Evolutionary conservation across 75 land plant species (phyloP), one percentile per base, ranked within the genome.

Genomic region (Cunninghamia lanceolata): DNA sequence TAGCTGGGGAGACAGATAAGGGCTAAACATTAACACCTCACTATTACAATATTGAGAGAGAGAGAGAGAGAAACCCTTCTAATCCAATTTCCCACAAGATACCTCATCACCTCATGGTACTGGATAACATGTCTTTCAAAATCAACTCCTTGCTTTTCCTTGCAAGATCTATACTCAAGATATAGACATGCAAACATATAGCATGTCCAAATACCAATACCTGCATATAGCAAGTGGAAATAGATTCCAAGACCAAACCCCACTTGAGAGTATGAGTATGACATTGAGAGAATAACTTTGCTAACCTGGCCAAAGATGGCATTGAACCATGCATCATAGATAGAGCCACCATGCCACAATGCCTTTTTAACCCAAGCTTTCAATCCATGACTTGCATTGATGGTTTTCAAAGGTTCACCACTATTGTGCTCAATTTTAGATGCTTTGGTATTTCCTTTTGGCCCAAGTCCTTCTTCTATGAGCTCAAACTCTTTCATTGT

Each of bases 71-170:
- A 17, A 30, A 71, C 54, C 14, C 25, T 85, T 50, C 19, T 54
- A 1, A 83, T 80, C 90, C 90, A 89, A 32, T 63, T 34, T 16
- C 90, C 90, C 5, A 89, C 90, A 25, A 89, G 52, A 36, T 56
- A 63, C 3, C 90, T 87, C 82, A 89, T 73, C 21, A 89, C 82
- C 71, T 89, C 90, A 73, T 89, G 90, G 52, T 89, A 89, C 89
- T 89, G 85, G 19, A 91, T 91, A 54, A 91, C 88, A 85, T 91
- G 91, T 63, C 85, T 90, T 52, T 86, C 88, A 88, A 91, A 91
- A 88, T 89, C 89, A 43, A 86, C 93, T 13, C 93, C 93, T 82
- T 90, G 83, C 84, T 78, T 86, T 75, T 90, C 91, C 88, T 84
- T 90, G 38, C 91, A 85, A 17, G 88, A 71, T 59, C 94, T 68